Conservation (phyloP, 2,329 filamentous ascomycete species). For the Diaporthe destruens region DNA sequence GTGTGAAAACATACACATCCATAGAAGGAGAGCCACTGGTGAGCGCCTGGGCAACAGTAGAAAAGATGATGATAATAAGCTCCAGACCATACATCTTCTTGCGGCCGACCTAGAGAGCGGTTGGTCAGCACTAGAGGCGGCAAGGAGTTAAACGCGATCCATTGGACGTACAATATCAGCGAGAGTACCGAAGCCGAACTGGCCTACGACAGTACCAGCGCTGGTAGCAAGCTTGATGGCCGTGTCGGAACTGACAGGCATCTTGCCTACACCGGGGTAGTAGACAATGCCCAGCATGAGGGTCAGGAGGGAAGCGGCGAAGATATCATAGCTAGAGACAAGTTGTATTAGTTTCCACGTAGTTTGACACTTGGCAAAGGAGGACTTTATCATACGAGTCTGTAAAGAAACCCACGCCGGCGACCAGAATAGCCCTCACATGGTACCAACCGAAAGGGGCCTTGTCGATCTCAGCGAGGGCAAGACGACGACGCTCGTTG, state of each 20-base stretch:
- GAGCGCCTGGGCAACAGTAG: conserved; percentile 79
- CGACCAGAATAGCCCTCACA: conserved; percentile 80
- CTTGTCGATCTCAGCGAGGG: conserved; percentile 85
- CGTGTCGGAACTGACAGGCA: conserved; percentile 78
- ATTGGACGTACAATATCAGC: conserved; percentile 66
- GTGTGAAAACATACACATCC: conserved; percentile 56
- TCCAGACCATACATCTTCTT: conserved; percentile 80
- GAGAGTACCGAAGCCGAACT: conserved; percentile 82
- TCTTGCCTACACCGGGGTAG: conserved; percentile 69
- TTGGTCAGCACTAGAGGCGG: neutral
- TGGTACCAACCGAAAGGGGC: conserved; percentile 89
- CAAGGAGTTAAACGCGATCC: neutral
- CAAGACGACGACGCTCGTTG: conserved; percentile 82
- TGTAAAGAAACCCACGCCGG: conserved; percentile 90
- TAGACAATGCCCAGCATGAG: conserved; percentile 85
- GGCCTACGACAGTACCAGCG: conserved; percentile 85
- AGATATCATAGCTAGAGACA: conserved; percentile 68
- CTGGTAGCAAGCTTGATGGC: conserved; percentile 90
- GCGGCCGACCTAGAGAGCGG: conserved; percentile 44
- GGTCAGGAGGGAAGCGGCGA: conserved; percentile 79
- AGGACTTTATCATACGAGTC: conserved; percentile 65
- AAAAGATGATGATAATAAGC: conserved; percentile 83
- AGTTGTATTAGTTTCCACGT: conserved; percentile 32
- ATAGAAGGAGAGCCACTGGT: conserved; percentile 73
- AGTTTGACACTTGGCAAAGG: conserved; percentile 12